Percentiles rank a stretch among this genome's conserved stretches.
These are phyloP conservation scores for Aspergillus carlsbadensis DNA, from an alignment of 495 filamentous ascomycete species.

Conservation along the genomic window DNA sequence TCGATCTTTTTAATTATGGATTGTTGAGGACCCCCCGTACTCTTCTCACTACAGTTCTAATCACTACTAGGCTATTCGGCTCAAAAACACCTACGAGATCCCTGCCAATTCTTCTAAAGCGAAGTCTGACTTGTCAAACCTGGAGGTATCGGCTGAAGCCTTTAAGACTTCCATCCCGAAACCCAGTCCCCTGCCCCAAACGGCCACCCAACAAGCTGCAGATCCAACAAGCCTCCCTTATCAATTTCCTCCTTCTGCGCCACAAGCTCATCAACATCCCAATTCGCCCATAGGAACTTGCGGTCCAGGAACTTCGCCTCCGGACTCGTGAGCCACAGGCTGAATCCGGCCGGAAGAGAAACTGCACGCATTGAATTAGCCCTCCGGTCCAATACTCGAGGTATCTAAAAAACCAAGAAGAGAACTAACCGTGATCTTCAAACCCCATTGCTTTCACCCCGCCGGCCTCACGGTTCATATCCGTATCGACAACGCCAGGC, in stretches of 20 bases:
- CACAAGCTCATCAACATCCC: conserved; percentile 54
- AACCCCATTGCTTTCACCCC: background rate
- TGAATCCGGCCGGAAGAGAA: conserved; percentile 24
- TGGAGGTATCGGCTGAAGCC: no score
- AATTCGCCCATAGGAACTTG: conserved; percentile 43
- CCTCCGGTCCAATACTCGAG: no score
- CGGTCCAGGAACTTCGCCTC: conserved; percentile 48
- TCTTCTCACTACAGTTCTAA: no score
- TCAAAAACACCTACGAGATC: no score
- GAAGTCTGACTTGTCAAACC: no score
- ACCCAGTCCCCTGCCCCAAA: background rate
- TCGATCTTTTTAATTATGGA: no score
- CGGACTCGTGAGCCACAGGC: conserved; percentile 40
- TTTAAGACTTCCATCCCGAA: background rate
- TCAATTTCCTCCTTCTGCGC: conserved; percentile 49
- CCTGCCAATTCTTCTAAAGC: no score
- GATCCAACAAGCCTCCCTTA: background rate
- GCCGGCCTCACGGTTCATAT: conserved; percentile 24
- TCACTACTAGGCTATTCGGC: no score
- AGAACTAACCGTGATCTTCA: conserved; percentile 1
- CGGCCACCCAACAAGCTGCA: background rate
- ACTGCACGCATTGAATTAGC: conserved; percentile 18
- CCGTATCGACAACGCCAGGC: conserved; percentile 45
- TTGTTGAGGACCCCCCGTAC: no score
- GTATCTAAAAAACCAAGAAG: background rate